phyloP scores from a whole-genome alignment of 1,284 basidiomycete species.

The Coniferiporia weirii region DNA sequence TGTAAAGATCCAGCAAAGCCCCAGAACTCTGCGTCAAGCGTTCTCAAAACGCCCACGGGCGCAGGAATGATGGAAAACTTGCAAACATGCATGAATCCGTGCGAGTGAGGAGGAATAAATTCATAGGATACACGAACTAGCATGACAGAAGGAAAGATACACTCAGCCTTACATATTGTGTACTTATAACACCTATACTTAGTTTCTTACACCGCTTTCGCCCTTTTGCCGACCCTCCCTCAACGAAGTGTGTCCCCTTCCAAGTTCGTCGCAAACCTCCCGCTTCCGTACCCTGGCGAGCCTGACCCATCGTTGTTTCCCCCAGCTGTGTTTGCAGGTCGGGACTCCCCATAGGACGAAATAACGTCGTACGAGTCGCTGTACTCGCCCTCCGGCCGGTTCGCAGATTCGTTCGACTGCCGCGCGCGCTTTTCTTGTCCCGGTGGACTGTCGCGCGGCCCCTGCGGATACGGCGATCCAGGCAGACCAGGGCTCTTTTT shows the following conservation, averaged over 20 bases:
- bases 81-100: too few relatives aligned
- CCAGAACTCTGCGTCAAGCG: too few relatives aligned
- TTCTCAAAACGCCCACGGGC: too few relatives aligned
- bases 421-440: not conserved
- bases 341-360: slow-evolving; percentile 18
- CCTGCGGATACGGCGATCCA: slow-evolving; percentile 15
- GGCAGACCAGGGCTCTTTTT: slow-evolving; percentile 33
- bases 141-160: too few relatives aligned
- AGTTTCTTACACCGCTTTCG: too few relatives aligned
- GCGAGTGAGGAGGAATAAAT: too few relatives aligned
- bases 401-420: not conserved
- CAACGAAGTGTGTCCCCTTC: slow-evolving; percentile 23
- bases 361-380: slow-evolving; percentile 7
- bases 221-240: not conserved
- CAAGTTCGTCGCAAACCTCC: slow-evolving; percentile 37
- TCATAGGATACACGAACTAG: too few relatives aligned
- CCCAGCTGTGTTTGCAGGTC: slow-evolving; percentile 8
- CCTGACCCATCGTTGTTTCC: slow-evolving; percentile 20
- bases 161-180: too few relatives aligned
- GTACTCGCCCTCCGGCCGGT: slow-evolving; percentile 1
- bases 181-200: too few relatives aligned
- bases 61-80: too few relatives aligned
- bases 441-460: not conserved
- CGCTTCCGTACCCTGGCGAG: slow-evolving; percentile 31
- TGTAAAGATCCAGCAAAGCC: too few relatives aligned